Evolutionary conservation across 495 filamentous ascomycete genomes (phyloP).

Genomic region (Lophium mytilinum): DNA sequence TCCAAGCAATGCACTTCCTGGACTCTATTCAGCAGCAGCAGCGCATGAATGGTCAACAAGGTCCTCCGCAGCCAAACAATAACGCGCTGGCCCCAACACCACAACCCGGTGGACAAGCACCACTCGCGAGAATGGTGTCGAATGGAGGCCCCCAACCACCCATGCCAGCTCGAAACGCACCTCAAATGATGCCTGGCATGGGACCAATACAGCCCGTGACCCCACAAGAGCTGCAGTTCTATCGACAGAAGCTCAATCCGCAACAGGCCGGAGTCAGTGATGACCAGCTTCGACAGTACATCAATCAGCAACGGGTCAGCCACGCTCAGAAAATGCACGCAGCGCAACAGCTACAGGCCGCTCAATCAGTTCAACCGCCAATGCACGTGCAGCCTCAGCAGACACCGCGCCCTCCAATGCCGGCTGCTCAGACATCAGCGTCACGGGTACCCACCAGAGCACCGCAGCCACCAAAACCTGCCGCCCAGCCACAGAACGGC

Average conservation of each 20-base stretch:
- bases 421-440: constrained; percentile 7
- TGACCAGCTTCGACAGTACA: constrained; percentile 10
- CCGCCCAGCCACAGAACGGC: constrained; percentile 15
- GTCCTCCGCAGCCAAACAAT: constrained; percentile 9
- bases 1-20: constrained; percentile 20
- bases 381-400: constrained; percentile 25
- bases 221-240: constrained; percentile 9
- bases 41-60: neutral
- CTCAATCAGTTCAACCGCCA: constrained; percentile 16
- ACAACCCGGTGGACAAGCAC: constrained; percentile 19
- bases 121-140: constrained; percentile 26
- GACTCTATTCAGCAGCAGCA: constrained; percentile 8
- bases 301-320: constrained; percentile 5
- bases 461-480: constrained; percentile 18
- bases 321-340: neutral
- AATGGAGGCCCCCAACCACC: constrained; percentile 5
- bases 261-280: constrained; percentile 5
- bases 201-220: constrained; percentile 10
- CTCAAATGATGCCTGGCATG: constrained; percentile 5
- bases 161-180: neutral
- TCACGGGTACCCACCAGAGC: constrained; percentile 3
- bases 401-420: constrained; percentile 16
- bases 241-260: constrained; percentile 1
- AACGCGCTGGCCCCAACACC: neutral
- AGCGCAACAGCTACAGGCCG: constrained; percentile 32